Evolutionary conservation across 208 protist genomes (phyloP), one percentile per base, ranked within the genome.

Genomic region (Leishmania mexicana): DNA sequence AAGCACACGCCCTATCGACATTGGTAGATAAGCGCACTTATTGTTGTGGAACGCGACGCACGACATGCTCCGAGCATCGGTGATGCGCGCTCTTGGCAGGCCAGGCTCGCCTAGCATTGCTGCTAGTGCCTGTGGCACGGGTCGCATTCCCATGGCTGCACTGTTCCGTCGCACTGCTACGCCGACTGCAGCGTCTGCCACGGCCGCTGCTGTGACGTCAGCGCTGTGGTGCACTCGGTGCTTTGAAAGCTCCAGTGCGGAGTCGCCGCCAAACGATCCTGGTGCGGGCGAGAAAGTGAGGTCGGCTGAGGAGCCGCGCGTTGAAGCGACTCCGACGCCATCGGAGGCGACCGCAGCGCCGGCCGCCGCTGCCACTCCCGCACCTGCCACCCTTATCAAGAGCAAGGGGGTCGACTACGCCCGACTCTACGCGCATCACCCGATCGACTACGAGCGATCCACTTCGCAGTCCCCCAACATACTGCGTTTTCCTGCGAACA

Each of bases 401-500:
- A 57, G 35, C 31, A 31, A 45, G 13, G 75, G 31, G 53, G 42
- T 78, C 38, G 78, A 83, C 79, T 83, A 83, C 79, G 67, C 78
- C 1, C n/a, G 76, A 1, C 83, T 87, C n/a, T 90, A 90, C 76
- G 79, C 80, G 28, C 74, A 84, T 11, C 89, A 93, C 84, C 83
- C 89, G 5, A 76, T 82, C 60, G 81, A 88, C 73, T 93, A 93
- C 81, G 90, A 93, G 76, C 80, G 75, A 4, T 81, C 82, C 24
- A 81, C 65, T 47, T 81, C 74, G 79, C 67, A 85, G 70, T 70
- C 77, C 13, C 87, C 88, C 21, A 89, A 91, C 78, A 79, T 89
- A 70, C 85, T 94, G 71, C 88, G 78, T 64, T 92, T 88, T 64
- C 90, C 88, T 8, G 88, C 87, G 45, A 83, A 92, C 71, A 65